Evolutionary conservation across 768 basidiomycete genomes (phyloP), one percentile per base, ranked within the genome.

Genomic region (Lanmaoa rubissima): DNA sequence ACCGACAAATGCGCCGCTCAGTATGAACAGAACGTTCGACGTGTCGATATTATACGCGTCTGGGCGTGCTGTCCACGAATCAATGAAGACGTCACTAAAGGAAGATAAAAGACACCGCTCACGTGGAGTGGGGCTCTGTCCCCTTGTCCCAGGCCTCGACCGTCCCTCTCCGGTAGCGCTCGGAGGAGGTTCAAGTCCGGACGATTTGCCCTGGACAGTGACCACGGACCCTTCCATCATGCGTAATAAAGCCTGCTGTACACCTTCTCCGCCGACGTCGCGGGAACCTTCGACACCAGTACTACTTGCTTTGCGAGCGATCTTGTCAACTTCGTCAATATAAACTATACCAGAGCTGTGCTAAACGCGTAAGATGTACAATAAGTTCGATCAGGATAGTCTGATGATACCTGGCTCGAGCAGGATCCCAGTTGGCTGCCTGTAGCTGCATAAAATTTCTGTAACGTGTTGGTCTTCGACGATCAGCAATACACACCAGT

Each of bases 271-370:
- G 24, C 92, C 88, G 1, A 98, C 94, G 69, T 98, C 95, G 62
- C 90, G 81, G 6, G 87, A 83, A 4, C 86, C 84, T 61, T 91
- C 90, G 31, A 78, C 76, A 5, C 88, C 87, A 24, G 75, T 73
- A 43, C 80, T 73, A 39, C 65, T 64, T 14, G 69, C 61, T 64
- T 83, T 88, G 48, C 84, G 81, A 14, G 93, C 89, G 56, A 97
- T 86, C 75, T 98, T 98, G 75, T 98, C 96, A 2, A 94, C 78
- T 75, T 98, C 96, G 65, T 98, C 96, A 46, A 98, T 94, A 68
- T 96, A 96, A 34, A 98, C 87, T 58, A 98, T 97, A 7, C 95
- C 95, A 69, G 86, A 86, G 67, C 92, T 95, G 55, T 38, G 19
- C 48, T n/a, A 32, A 51, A 51, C 11, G 17, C 13, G 61, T 69